A percentile compares a stretch with the other conserved stretches of the same genome.
Evolutionary conservation across 495 filamentous ascomycete genomes (phyloP).

Genomic region (Schizothecium vesticola): DNA sequence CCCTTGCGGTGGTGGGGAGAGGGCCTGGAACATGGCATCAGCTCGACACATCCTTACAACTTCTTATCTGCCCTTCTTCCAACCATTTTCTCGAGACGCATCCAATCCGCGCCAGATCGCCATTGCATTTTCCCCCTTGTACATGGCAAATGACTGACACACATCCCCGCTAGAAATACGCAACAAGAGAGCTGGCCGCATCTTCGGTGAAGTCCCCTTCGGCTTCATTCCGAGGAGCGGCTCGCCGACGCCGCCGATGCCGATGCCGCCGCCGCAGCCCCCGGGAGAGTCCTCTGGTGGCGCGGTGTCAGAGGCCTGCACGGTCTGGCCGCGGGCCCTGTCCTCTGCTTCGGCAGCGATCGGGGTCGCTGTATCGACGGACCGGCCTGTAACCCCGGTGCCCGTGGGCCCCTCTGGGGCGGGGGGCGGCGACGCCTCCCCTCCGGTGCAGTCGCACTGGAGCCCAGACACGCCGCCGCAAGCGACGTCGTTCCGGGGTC

Average conservation of each 20-base stretch:
- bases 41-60: not conserved
- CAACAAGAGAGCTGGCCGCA: not conserved
- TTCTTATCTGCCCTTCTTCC: not conserved
- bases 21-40: not conserved
- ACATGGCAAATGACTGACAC: not conserved
- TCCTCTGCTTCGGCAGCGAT: not conserved
- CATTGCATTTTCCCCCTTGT: too few relatives aligned
- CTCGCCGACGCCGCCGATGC: not conserved
- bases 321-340: not conserved
- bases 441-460: slow-evolving; percentile 8
- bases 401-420: not conserved
- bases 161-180: not conserved
- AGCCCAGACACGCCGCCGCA: slow-evolving; percentile 16
- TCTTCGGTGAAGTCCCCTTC: not conserved
- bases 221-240: not conserved
- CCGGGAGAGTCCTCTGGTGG: not conserved
- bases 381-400: not conserved
- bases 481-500: not conserved
- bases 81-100: not conserved
- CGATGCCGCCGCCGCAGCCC: not conserved
- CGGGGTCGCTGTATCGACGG: not conserved
- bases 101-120: too few relatives aligned
- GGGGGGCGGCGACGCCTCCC: not conserved
- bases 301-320: not conserved
- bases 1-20: not conserved